Base-by-base conservation (phyloP, 495 filamentous ascomycete genomes). In the Penicillium soppii region DNA sequence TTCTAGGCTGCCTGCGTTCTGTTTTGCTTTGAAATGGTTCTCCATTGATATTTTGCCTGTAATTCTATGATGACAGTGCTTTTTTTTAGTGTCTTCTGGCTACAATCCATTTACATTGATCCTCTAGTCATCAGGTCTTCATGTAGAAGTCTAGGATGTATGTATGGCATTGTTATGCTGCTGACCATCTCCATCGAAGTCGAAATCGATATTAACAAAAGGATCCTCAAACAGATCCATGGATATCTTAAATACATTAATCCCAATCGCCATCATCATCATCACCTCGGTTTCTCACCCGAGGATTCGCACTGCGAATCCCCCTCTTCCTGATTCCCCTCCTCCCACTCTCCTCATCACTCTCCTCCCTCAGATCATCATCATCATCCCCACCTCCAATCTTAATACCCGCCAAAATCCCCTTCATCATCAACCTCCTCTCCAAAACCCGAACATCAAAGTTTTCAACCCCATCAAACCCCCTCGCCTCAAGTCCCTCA, bases 221-320 rank as follows among this genome's bases (percentile, higher is more conserved):
- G n/a, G n/a, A n/a, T n/a, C n/a, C n/a, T n/a, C n/a, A n/a, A n/a
- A n/a, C n/a, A n/a, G n/a, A n/a, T n/a, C 3, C 7, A n/a, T 0
- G 25, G 25, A 7, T 43, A 42, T 42, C 21, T 41, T 47, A 12
- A 16, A 38, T 30, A n/a, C 12, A 20, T 82, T 68, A 89, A 68
- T 88, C 84, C 85, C 83, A 88, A 52, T 88, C 83, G 49, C 83
- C 83, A 45, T 78, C 80, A 49, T 81, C 77, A 29, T 82, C 76
- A 39, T 78, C 74, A 15, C 75, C 60, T 32, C 56, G 50, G 22
- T 62, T 53, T 22, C 52, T 45, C 27, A 47, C 48, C 20, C 36
- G 36, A 37, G 45, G 27, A 38, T 58, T 69, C 29, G 67, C 67
- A 55, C 61, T 60, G 19, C 67, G 82, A 69, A 88, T 83, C 69